Conservation (phyloP, 2,329 filamentous ascomycete species). For the Fusarium nurragi region DNA sequence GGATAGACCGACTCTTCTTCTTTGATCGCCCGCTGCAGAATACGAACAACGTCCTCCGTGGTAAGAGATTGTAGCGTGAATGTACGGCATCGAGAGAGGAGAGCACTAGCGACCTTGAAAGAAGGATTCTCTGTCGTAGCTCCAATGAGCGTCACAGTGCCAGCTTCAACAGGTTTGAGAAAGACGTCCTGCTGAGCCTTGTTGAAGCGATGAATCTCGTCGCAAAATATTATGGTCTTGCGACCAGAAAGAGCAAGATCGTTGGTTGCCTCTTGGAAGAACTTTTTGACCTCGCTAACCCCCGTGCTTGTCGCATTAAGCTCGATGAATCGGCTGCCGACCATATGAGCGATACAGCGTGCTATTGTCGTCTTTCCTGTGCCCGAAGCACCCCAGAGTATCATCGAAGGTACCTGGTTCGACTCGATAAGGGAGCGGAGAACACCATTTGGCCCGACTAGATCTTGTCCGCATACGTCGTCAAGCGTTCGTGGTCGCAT, state of each 20-base stretch:
- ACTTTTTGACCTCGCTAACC: slow-evolving; percentile 89
- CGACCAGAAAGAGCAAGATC: slow-evolving; percentile 84
- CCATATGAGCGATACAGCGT: slow-evolving; percentile 83
- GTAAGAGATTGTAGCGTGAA: slow-evolving; percentile 85
- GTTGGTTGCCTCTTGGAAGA: slow-evolving; percentile 84
- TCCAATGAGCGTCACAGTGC: slow-evolving; percentile 89
- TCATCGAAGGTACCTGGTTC: slow-evolving; percentile 90
- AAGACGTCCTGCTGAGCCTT: slow-evolving; percentile 97
- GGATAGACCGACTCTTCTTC: slow-evolving; percentile 61
- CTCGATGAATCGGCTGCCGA: slow-evolving; percentile 88
- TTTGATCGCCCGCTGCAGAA: slow-evolving; percentile 78
- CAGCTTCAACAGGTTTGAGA: slow-evolving; percentile 88
- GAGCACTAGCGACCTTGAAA: slow-evolving; percentile 84
- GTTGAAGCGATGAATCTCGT: slow-evolving; percentile 93
- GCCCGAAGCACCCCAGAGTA: slow-evolving; percentile 86
- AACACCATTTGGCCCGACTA: slow-evolving; percentile 86
- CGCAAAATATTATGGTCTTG: slow-evolving; percentile 96
- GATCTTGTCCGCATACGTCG: slow-evolving; percentile 88
- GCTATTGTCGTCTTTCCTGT: slow-evolving; percentile 94
- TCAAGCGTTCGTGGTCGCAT: slow-evolving; percentile 89
- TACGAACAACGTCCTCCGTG: slow-evolving; percentile 75
- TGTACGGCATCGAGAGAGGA: slow-evolving; percentile 88
- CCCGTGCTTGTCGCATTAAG: slow-evolving; percentile 93
- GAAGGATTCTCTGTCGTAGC: slow-evolving; percentile 97
- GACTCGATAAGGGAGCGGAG: slow-evolving; percentile 86